Evolutionary conservation across 176 grass and related monocot genomes (phyloP).

Genomic region (Hsuehochloa calcarea): DNA sequence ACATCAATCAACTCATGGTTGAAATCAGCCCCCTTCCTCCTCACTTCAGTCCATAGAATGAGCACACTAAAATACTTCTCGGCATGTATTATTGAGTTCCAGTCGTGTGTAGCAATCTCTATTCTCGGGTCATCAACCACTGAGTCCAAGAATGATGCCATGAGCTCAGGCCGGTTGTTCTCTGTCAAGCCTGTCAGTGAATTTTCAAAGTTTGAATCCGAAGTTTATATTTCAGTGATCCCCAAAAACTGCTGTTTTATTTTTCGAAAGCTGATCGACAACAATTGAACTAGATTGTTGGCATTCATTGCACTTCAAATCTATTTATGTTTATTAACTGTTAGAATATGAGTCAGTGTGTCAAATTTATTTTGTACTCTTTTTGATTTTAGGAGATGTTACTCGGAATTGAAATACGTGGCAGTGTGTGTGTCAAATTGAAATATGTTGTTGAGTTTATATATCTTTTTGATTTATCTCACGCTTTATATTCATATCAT

Average conservation of each 20-base stretch:
- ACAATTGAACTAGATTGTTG: neutral
- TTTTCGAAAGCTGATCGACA: no score
- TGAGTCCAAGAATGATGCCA: constrained; percentile 90
- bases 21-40: constrained; percentile 66
- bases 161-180: constrained; percentile 83
- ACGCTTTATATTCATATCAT: no score
- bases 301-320: neutral
- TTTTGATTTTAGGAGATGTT: no score
- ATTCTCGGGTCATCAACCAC: constrained; percentile 83
- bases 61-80: constrained; percentile 93
- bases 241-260: neutral
- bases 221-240: neutral
- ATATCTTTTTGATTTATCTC: no score
- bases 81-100: constrained; percentile 95
- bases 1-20: constrained; percentile 83
- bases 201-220: neutral
- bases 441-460: no score
- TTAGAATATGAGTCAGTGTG: no score
- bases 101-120: constrained; percentile 82
- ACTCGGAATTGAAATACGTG: no score
- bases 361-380: no score
- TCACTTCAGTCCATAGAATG: constrained; percentile 93
- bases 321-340: neutral
- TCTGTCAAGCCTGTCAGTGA: constrained; percentile 90
- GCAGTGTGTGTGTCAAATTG: no score